These are phyloP conservation scores for Fusarium pseudocircinatum DNA, from an alignment of 2,329 filamentous ascomycete species.

Conservation along the genomic window DNA sequence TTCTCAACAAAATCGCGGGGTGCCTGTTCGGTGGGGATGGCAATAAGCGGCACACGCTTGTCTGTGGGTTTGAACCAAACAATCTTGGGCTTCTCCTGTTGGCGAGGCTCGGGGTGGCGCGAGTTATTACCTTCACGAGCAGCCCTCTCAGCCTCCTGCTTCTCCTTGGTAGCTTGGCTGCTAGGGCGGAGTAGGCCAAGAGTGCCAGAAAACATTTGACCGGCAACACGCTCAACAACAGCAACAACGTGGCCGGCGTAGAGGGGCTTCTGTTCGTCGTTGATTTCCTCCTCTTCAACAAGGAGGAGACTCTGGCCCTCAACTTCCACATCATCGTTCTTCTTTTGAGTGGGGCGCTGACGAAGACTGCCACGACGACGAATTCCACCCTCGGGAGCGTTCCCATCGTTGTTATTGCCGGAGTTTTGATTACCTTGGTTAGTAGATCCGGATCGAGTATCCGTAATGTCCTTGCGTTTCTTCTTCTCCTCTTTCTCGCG, in stretches of 20 bases:
- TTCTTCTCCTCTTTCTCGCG: conserved; percentile 99
- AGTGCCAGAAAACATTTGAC: conserved; percentile 99
- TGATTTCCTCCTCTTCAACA: conserved; percentile 98
- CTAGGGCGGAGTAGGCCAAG: conserved; percentile 93
- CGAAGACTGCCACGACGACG: conserved; percentile 93
- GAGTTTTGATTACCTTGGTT: conserved; percentile 75
- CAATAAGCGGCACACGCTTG: conserved; percentile 97
- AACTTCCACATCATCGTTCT: conserved; percentile 99
- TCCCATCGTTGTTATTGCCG: conserved; percentile 68
- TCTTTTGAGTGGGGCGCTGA: conserved; percentile 98
- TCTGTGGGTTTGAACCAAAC: conserved; percentile 99
- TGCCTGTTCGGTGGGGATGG: conserved; percentile 97
- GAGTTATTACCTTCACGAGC: conserved; percentile 82
- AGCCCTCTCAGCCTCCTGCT: conserved; percentile 95
- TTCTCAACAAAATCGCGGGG: conserved; percentile 98
- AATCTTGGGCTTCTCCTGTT: conserved; percentile 97
- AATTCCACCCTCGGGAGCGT: conserved; percentile 81
- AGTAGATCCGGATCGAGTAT: conserved; percentile 81
- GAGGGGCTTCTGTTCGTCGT: conserved; percentile 95
- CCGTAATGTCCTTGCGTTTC: conserved; percentile 98
- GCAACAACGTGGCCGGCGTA: conserved; percentile 98
- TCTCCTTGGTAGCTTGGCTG: conserved; percentile 98
- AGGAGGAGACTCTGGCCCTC: conserved; percentile 96
- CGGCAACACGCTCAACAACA: conserved; percentile 94
- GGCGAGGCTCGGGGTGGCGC: conserved; percentile 79